A percentile compares a stretch with the other conserved stretches of the same genome.
Evolutionary conservation across 352 stramenopile species (phyloP).

Genomic region (Phytophthora pseudosyringae): DNA sequence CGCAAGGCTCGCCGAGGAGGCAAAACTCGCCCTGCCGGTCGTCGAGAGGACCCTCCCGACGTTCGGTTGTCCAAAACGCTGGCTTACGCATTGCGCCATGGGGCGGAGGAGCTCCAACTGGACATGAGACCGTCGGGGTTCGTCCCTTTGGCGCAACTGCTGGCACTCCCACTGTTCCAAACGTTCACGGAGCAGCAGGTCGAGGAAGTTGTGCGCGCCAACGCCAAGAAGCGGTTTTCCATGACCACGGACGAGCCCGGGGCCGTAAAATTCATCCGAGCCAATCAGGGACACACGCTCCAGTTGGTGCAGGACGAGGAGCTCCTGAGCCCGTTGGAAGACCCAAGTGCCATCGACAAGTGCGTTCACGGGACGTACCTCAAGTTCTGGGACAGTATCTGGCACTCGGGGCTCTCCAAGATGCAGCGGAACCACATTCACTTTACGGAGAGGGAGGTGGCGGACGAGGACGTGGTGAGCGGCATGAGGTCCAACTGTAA

Average conservation of each 20-base stretch:
- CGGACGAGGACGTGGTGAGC: constrained; percentile 70
- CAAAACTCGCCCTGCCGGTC: constrained; percentile 34
- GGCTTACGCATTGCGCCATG: constrained; percentile 79
- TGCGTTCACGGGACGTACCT: constrained; percentile 87
- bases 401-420: constrained; percentile 58
- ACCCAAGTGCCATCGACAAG: constrained; percentile 41
- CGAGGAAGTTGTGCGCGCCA: constrained; percentile 66
- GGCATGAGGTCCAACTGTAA: constrained; percentile 78
- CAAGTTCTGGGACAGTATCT: constrained; percentile 75
- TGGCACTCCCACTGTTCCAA: constrained; percentile 61
- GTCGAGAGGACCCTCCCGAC: constrained; percentile 50
- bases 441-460: constrained; percentile 64
- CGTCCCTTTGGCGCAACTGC: constrained; percentile 57
- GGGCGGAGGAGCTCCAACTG: constrained; percentile 68
- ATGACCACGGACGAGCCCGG: constrained; percentile 61
- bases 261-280: constrained; percentile 64
- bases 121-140: constrained; percentile 77
- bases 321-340: constrained; percentile 71
- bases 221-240: constrained; percentile 80
- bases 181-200: constrained; percentile 62
- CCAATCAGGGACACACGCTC: constrained; percentile 85
- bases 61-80: constrained; percentile 83
- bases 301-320: constrained; percentile 69
- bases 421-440: constrained; percentile 91
- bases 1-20: constrained; percentile 19